phyloP scores from a whole-genome alignment of 2,329 filamentous ascomycete species.

The Pezicula neosporulosa region DNA sequence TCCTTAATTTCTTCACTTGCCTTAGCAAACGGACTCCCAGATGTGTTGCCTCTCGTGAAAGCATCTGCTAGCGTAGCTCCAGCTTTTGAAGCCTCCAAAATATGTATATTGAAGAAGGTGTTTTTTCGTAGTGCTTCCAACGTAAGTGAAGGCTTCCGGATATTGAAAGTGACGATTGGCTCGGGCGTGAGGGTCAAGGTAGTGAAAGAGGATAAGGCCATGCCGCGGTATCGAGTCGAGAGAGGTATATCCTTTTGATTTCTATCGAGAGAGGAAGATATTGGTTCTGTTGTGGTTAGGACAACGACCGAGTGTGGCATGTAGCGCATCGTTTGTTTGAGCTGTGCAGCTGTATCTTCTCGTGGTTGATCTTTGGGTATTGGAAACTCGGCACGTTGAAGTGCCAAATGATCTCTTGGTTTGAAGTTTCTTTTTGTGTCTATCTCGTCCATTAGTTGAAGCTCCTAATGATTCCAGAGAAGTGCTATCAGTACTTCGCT shows the following conservation, averaged over 20 bases:
- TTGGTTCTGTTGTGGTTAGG: constrained; percentile 15
- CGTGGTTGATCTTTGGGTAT: constrained; percentile 4
- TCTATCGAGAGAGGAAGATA: not conserved
- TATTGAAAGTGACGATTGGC: constrained; percentile 30
- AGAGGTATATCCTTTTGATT: not conserved
- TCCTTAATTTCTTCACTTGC: not conserved
- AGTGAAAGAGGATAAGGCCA: constrained; percentile 30
- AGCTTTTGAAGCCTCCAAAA: constrained; percentile 12
- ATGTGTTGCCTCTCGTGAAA: constrained; percentile 19
- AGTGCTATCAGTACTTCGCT: not conserved
- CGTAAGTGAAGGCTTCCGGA: constrained; percentile 25
- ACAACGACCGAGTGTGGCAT: constrained; percentile 26
- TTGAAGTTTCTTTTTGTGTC: not conserved
- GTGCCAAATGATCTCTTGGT: not conserved
- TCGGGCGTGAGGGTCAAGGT: constrained; percentile 24
- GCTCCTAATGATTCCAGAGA: not conserved
- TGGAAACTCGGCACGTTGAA: not conserved
- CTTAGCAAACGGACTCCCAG: not conserved
- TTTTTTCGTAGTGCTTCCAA: constrained; percentile 16
- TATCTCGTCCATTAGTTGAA: not conserved
- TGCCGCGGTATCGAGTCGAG: constrained; percentile 13
- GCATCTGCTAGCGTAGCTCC: constrained; percentile 19
- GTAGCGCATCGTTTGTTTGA: constrained; percentile 26
- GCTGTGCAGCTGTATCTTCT: constrained; percentile 6
- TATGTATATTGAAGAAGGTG: constrained; percentile 21